A percentile compares a stretch with the other conserved stretches of the same genome.
Evolutionary conservation across 2,329 filamentous ascomycete genomes (phyloP).

Genomic region (Akanthomyces muscarius): DNA sequence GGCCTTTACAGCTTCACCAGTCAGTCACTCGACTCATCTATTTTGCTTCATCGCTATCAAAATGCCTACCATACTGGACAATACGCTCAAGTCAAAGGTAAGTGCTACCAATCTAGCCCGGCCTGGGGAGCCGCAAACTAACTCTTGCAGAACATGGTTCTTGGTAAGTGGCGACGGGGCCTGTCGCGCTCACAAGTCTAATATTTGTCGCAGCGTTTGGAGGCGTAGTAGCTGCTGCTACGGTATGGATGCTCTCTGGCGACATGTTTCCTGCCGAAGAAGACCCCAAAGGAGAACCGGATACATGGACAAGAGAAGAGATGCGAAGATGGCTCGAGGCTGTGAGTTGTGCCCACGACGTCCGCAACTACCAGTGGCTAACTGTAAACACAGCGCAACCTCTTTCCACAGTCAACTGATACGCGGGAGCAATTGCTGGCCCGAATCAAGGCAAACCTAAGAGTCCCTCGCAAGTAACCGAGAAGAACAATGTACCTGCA

Average conservation of each 20-base stretch:
- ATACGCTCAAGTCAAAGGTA: slow-evolving; percentile 67
- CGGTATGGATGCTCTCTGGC: slow-evolving; percentile 79
- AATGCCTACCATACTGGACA: slow-evolving; percentile 69
- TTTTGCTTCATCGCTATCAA: slow-evolving; percentile 24
- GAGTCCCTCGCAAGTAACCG: slow-evolving; percentile 32
- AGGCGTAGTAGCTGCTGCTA: slow-evolving; percentile 74
- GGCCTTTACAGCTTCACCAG: background rate
- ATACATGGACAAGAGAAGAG: slow-evolving; percentile 73
- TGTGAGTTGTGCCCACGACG: slow-evolving; percentile 52
- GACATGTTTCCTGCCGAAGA: slow-evolving; percentile 73
- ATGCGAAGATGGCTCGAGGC: slow-evolving; percentile 74
- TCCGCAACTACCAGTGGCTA: background rate
- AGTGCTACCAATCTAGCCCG: slow-evolving; percentile 11
- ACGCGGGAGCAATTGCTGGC: slow-evolving; percentile 45
- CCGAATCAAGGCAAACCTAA: slow-evolving; percentile 45
- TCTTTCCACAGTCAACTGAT: slow-evolving; percentile 41
- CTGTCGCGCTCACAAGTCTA: slow-evolving; percentile 22
- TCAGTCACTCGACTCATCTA: background rate
- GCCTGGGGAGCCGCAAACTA: background rate
- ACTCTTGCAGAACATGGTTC: slow-evolving; percentile 57
- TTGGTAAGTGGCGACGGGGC: slow-evolving; percentile 48
- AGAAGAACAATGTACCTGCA: background rate
- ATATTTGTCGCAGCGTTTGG: slow-evolving; percentile 63
- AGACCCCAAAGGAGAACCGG: slow-evolving; percentile 73
- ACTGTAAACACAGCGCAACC: slow-evolving; percentile 36